These are phyloP conservation scores for Neobulgaria alba DNA, from an alignment of 2,329 filamentous ascomycete genomes.

Conservation along the genomic window DNA sequence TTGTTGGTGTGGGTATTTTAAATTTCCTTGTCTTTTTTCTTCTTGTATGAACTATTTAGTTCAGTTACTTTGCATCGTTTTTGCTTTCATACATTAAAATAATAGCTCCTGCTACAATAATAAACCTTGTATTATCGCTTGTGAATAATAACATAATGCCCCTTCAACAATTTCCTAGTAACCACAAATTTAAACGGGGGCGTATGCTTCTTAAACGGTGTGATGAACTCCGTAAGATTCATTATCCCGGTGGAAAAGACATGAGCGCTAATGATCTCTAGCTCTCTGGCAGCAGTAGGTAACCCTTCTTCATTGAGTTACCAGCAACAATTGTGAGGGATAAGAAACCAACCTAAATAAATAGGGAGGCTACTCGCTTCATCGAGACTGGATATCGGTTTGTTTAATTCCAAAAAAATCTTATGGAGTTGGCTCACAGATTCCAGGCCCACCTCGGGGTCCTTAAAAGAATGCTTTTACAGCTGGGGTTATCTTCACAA, in stretches of 20 bases:
- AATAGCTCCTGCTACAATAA: no score
- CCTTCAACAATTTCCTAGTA: background rate
- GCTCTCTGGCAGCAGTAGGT: constrained; percentile 10
- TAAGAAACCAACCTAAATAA: background rate
- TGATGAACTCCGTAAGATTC: background rate
- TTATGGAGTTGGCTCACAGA: constrained; percentile 5
- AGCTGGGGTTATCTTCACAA: constrained; percentile 31
- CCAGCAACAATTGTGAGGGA: background rate
- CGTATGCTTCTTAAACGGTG: background rate
- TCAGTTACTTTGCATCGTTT: no score
- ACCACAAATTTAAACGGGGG: background rate
- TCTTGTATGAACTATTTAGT: no score
- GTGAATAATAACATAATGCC: no score
- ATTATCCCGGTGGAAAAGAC: background rate
- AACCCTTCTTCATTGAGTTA: background rate
- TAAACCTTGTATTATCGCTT: no score
- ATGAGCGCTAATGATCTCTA: background rate
- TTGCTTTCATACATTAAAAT: no score
- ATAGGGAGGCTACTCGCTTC: constrained; percentile 30
- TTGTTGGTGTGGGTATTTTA: no score
- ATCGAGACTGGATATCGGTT: constrained; percentile 30
- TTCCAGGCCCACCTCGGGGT: constrained; percentile 20
- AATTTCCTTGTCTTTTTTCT: no score
- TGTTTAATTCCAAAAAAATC: background rate
- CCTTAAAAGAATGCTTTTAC: constrained; percentile 20